A percentile compares a stretch with the other conserved stretches of the same genome.
These are phyloP conservation scores for Epichloe festucae DNA, from an alignment of 2,329 filamentous ascomycete species.

Conservation along the genomic window DNA sequence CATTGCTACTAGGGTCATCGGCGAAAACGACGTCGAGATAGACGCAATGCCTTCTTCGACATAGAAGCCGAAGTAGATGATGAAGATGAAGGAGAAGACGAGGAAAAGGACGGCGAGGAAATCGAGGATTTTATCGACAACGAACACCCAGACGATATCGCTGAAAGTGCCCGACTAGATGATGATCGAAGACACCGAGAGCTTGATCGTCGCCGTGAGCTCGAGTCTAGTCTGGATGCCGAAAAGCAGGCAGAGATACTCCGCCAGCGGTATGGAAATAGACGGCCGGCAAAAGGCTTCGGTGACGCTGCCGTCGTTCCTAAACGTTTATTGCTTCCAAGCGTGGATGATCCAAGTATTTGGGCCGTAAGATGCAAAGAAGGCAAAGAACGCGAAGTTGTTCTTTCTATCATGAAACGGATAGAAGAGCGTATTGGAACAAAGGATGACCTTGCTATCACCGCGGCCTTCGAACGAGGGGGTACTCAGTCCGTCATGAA, in stretches of 20 bases:
- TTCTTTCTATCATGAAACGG: conserved; percentile 78
- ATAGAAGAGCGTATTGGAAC: conserved; percentile 68
- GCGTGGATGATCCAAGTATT: conserved; percentile 89
- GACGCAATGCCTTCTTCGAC: conserved; percentile 83
- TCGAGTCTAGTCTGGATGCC: conserved; percentile 77
- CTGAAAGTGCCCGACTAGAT: conserved; percentile 64
- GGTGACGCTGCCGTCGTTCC: conserved; percentile 67
- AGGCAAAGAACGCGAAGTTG: conserved; percentile 86
- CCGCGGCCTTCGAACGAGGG: conserved; percentile 82
- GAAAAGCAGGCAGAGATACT: conserved; percentile 84
- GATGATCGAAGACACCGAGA: conserved; percentile 91
- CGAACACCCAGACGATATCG: conserved; percentile 80
- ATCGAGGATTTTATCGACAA: conserved; percentile 78
- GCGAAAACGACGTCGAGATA: conserved; percentile 67
- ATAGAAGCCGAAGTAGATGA: conserved; percentile 97
- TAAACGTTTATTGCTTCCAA: conserved; percentile 75
- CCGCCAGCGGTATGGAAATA: conserved; percentile 77
- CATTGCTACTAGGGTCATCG: conserved; percentile 41
- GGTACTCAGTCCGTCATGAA: conserved; percentile 68
- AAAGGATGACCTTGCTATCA: conserved; percentile 72
- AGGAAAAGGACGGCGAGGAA: conserved; percentile 78
- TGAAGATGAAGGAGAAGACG: conserved; percentile 76
- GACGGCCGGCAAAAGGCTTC: conserved; percentile 49
- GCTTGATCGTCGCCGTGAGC: conserved; percentile 81
- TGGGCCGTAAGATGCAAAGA: conserved; percentile 90